Evolutionary conservation across 306 rosid genomes (phyloP), one percentile per base, ranked within the genome.

Genomic region (Begonia peltatifolia): DNA sequence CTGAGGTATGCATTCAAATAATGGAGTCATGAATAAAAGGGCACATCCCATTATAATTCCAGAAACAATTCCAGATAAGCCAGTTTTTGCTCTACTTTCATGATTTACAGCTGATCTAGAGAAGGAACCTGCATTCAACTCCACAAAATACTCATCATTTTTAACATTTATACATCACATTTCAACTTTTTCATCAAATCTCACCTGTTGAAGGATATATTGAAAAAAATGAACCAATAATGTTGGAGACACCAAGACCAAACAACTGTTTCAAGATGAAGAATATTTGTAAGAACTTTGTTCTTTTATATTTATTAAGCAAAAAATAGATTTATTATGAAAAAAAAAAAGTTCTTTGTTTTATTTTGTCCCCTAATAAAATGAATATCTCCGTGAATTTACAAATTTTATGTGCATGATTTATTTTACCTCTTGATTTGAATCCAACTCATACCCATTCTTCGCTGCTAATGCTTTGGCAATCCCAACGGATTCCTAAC

Each of bases 391-490:
- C 47, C 0, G 6, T 30, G 47, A 44, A 9, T 10, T 11, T 1
- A 10, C 47, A 30, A 30, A 30, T 30, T 30, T 30, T 30, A 4
- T 30, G 36, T 3, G 36, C 36, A 30, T 30, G 3, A 30, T 6
- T 30, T 30, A 30, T 30, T 30, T 30, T 30, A 90, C 97, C 95
- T 90, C 97, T 73, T 90, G 97, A 71, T 90, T 90, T 72, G 97
- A 83, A 66, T 85, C 97, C 78, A 90, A 76, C 67, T 90, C 97
- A 4, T 90, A 90, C 47, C 97, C 97, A 63, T 90, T 90, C 70
- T 90, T 90, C 9, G 92, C 95, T 49, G 97, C 97, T 66, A 90
- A 78, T 47, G 97, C 95, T 74, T 90, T 90, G 25, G 95, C 95
- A 71, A 90, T 90, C 58, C 95, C 97, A 63, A 90, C 95, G 23